Evolutionary conservation across 352 stramenopile species (phyloP), one percentile per base, ranked within the genome.

Genomic region (Phytophthora sp.): DNA sequence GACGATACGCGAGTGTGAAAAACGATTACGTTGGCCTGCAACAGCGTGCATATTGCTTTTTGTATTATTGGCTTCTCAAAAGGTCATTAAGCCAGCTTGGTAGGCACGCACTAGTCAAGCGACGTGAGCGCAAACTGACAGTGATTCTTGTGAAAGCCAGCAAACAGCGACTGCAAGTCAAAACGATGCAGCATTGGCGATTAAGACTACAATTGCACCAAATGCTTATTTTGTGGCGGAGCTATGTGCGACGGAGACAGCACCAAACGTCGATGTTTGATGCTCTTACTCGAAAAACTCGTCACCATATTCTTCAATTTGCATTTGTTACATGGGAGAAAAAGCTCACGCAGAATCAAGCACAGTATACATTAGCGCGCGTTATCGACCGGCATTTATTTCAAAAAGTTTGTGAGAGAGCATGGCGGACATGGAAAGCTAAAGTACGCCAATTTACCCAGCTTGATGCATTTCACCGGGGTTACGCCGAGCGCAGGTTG

Each of bases 51-150:
- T 70, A 71, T 17, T 76, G 73, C 28, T 74, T 76, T 26, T 59
- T 76, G 13, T 76, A 76, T 15, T 76, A 74, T 13, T 72, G 58
- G 39, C 26, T 76, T 15, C 41, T 74, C 9, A 76, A 76, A 31
- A 32, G 49, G 1, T 74, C 68, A 1, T 24, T 76, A 18, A 53
- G 12, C 9, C 46, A 46, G 21, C 57, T 76, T 18, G 17, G 41
- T 18, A 48, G 34, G 35, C 41, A 74, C 52, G 18, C 53, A 2
- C 18, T 51, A 6, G 5, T 65, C 21, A 67, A 67, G 24, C 60
- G 52, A 24, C 32, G 49, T 57, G 46, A 76, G 7, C 37, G 20
- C 9, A n/a, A 32, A 23, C 9, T 74, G 24, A 54, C 17, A 12
- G 41, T 70, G 11, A 56, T 28, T 2, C 54, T 70, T 21, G 27